A percentile compares a stretch with the other conserved stretches of the same genome.
Evolutionary conservation across 2,329 filamentous ascomycete genomes (phyloP).

Genomic region (Macrophomina pseudophaseolina): DNA sequence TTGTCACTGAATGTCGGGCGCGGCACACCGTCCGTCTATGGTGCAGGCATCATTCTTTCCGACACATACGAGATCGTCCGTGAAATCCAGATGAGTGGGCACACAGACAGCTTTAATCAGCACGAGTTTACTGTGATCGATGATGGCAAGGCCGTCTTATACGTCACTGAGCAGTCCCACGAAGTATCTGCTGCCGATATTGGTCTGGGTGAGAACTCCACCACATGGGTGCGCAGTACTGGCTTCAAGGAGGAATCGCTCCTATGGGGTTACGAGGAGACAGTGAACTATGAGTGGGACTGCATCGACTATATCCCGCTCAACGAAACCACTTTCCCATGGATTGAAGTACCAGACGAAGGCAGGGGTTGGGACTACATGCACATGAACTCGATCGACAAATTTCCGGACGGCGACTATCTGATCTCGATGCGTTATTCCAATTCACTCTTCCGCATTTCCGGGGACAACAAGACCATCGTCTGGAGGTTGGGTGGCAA

Average conservation of each 20-base stretch:
- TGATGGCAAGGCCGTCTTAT: constrained; percentile 46
- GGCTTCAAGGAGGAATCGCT: constrained; percentile 49
- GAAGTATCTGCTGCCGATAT: background rate
- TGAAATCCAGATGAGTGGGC: constrained; percentile 45
- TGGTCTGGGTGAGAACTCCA: constrained; percentile 43
- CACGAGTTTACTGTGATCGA: constrained; percentile 58
- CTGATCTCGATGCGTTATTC: constrained; percentile 38
- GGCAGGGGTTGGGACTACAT: constrained; percentile 43
- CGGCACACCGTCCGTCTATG: constrained; percentile 57
- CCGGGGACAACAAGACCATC: constrained; percentile 32
- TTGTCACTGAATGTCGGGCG: constrained; percentile 53
- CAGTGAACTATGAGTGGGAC: constrained; percentile 62
- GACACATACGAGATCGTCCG: constrained; percentile 55
- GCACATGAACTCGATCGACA: constrained; percentile 48
- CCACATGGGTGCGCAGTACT: constrained; percentile 39
- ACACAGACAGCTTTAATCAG: constrained; percentile 54
- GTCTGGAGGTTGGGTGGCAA: constrained; percentile 43
- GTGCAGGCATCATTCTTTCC: constrained; percentile 60
- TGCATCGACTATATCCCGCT: constrained; percentile 60
- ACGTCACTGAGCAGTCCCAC: constrained; percentile 44
- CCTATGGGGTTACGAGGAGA: constrained; percentile 50
- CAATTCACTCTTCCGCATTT: constrained; percentile 36
- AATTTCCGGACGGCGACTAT: constrained; percentile 39
- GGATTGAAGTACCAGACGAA: constrained; percentile 7
- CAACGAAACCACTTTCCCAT: constrained; percentile 22